Percentiles rank a stretch among this genome's conserved stretches.
These are phyloP conservation scores for Metschnikowia aberdeeniae DNA, from an alignment of 805 yeast genomes.

Conservation along the genomic window DNA sequence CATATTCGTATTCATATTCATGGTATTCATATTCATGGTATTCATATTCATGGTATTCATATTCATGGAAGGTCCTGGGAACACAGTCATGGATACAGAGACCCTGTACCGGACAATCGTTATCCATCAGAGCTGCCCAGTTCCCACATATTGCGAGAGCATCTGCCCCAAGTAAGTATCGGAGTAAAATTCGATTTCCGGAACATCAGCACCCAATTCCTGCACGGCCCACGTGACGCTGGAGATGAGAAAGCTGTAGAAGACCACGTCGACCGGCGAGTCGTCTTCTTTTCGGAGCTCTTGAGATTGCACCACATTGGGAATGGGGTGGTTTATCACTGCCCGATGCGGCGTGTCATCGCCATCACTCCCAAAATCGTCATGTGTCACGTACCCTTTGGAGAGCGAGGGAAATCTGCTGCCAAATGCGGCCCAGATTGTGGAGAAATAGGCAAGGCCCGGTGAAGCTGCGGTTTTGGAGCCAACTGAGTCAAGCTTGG, in stretches of 20 bases:
- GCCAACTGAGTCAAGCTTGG: too few relatives aligned
- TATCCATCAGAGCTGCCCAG: slow-evolving; percentile 3
- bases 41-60: too few relatives aligned
- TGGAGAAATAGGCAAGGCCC: too few relatives aligned
- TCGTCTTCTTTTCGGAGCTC: slow-evolving; percentile 27
- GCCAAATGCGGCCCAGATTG: too few relatives aligned
- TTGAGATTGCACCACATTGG: slow-evolving; percentile 70
- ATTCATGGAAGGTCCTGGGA: too few relatives aligned
- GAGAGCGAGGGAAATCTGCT: slow-evolving; percentile 22
- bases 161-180: slow-evolving; percentile 30
- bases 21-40: too few relatives aligned
- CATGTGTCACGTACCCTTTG: slow-evolving; percentile 77
- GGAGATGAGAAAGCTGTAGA: slow-evolving; percentile 65
- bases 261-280: slow-evolving; percentile 59
- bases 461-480: too few relatives aligned
- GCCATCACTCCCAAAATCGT: slow-evolving; percentile 82
- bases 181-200: slow-evolving; percentile 28
- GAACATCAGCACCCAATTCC: slow-evolving; percentile 20
- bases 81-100: too few relatives aligned
- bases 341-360: slow-evolving; percentile 76
- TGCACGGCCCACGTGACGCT: slow-evolving; percentile 32
- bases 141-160: slow-evolving; percentile 27
- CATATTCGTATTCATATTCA: too few relatives aligned
- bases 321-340: slow-evolving; percentile 56
- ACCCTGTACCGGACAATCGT: neutral